These are phyloP conservation scores for Phaeolepiota aurea DNA, from an alignment of 768 basidiomycete species.

Conservation along the genomic window DNA sequence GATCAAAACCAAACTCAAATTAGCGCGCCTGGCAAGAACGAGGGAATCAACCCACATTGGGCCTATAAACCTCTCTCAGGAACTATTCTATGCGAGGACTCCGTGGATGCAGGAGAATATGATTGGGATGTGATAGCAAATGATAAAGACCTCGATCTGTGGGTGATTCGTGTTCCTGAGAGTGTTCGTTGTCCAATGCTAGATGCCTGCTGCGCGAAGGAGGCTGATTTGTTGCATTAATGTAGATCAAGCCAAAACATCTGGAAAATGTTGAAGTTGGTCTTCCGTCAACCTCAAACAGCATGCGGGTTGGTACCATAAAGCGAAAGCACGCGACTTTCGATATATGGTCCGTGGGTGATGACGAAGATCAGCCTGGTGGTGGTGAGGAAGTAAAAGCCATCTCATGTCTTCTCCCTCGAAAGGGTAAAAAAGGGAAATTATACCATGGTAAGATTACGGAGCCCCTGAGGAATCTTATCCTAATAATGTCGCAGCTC, in stretches of 20 bases:
- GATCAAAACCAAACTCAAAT: conserved; percentile 18
- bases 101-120: conserved; percentile 42
- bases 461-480: neutral
- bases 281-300: conserved; percentile 28
- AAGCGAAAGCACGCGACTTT: conserved; percentile 46
- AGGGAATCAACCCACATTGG: conserved; percentile 49
- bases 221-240: conserved; percentile 1
- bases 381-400: conserved; percentile 59
- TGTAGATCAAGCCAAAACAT: conserved; percentile 59
- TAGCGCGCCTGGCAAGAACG: conserved; percentile 31
- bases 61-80: conserved; percentile 53
- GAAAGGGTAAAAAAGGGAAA: conserved; percentile 50
- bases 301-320: conserved; percentile 37
- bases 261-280: conserved; percentile 45
- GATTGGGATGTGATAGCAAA: conserved; percentile 60
- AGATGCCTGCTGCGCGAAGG: neutral
- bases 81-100: conserved; percentile 36
- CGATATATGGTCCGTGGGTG: conserved; percentile 59
- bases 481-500: conserved; percentile 29
- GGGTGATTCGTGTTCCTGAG: conserved; percentile 64
- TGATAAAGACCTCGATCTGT: conserved; percentile 56
- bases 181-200: conserved; percentile 34
- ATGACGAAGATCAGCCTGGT: conserved; percentile 24
- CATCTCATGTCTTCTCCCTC: conserved; percentile 57
- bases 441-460: conserved; percentile 43